Percentiles rank a stretch among this genome's conserved stretches.
phyloP scores from a whole-genome alignment of 2,329 filamentous ascomycete species.

The Botryotinia narcissicola region DNA sequence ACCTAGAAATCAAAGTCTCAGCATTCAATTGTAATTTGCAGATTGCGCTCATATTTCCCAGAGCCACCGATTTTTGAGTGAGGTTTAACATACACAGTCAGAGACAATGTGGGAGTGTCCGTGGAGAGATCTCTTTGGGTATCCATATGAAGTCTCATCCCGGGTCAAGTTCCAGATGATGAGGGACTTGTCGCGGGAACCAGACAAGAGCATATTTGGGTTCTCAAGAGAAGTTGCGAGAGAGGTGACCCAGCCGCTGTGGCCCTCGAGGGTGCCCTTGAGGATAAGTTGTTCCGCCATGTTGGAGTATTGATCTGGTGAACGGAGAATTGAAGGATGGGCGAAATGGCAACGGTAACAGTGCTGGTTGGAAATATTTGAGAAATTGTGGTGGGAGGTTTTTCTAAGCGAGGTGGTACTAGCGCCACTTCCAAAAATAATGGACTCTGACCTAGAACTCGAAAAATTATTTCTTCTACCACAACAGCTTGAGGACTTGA shows the following conservation, averaged over 20 bases:
- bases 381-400: conserved; percentile 23
- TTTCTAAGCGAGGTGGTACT: conserved; percentile 20
- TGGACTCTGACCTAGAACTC: conserved; percentile 9
- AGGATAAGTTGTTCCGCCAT: conserved; percentile 58
- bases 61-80: conserved; percentile 19
- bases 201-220: conserved; percentile 99
- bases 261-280: conserved; percentile 96
- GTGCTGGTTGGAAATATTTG: conserved; percentile 17
- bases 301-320: conserved; percentile 31
- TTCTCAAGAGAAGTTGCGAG: conserved; percentile 99
- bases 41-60: conserved; percentile 16
- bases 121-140: conserved; percentile 98
- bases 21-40: conserved; percentile 37
- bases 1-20: conserved; percentile 60
- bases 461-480: not conserved
- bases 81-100: conserved; percentile 81
- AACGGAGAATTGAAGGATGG: conserved; percentile 24
- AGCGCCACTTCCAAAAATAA: conserved; percentile 13
- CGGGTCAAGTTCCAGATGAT: conserved; percentile 99
- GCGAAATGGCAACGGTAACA: conserved; percentile 11
- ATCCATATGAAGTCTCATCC: conserved; percentile 96
- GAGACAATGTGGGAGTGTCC: conserved; percentile 99
- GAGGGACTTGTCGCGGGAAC: conserved; percentile 94
- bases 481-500: not conserved
- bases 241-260: conserved; percentile 99